Percentiles rank a stretch among this genome's conserved stretches.
Evolutionary conservation across 768 basidiomycete species (phyloP).

Genomic region (Calocybe cyanea): DNA sequence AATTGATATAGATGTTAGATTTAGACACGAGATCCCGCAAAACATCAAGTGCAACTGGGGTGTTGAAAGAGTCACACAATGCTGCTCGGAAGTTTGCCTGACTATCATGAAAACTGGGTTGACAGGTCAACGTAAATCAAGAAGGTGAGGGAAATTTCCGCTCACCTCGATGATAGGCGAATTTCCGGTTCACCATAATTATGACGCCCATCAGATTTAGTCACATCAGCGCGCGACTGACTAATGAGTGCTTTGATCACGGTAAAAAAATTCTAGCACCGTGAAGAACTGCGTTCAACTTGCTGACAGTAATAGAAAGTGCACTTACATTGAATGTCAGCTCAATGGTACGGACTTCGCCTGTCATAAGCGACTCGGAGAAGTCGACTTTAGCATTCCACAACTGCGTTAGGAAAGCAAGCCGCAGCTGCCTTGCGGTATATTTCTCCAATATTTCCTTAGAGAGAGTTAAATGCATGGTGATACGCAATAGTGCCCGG

Average conservation of each 20-base stretch:
- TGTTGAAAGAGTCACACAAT: constrained; percentile 97
- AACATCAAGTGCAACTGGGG: constrained; percentile 73
- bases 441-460: constrained; percentile 86
- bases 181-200: constrained; percentile 65
- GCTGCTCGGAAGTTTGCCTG: constrained; percentile 80
- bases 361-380: constrained; percentile 83
- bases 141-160: not conserved
- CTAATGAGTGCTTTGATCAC: constrained; percentile 76
- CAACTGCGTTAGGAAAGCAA: constrained; percentile 85
- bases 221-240: constrained; percentile 45
- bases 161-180: constrained; percentile 62
- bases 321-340: constrained; percentile 73
- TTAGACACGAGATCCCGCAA: constrained; percentile 79
- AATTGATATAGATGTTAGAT: constrained; percentile 85
- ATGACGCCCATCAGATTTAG: constrained; percentile 56
- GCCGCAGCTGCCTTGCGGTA: constrained; percentile 81
- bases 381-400: constrained; percentile 97
- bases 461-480: constrained; percentile 1
- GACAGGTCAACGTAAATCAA: constrained; percentile 7
- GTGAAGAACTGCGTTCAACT: constrained; percentile 7
- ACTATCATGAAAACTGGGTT: constrained; percentile 61
- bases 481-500: constrained; percentile 1
- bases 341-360: constrained; percentile 86
- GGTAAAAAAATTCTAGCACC: constrained; percentile 88
- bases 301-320: not conserved